These are phyloP conservation scores for Alternaria sp. DNA, from an alignment of 2,329 filamentous ascomycete genomes.

Conservation along the genomic window DNA sequence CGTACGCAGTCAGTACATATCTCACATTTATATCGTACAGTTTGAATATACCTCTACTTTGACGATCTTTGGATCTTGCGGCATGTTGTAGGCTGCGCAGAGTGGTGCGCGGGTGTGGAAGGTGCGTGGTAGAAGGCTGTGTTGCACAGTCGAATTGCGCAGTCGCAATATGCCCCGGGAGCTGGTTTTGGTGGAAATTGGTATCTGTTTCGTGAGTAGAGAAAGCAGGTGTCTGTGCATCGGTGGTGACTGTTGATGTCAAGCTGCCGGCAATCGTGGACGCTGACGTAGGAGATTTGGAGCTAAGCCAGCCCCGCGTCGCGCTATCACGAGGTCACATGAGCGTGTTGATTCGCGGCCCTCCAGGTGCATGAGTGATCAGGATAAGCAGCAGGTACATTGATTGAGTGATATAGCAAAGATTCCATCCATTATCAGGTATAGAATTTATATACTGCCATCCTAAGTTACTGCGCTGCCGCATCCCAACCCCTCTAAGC, in stretches of 20 bases:
- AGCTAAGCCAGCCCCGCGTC: constrained; percentile 15
- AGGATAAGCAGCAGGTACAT: too few relatives aligned
- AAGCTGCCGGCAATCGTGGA: background rate
- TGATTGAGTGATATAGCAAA: background rate
- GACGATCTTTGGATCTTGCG: constrained; percentile 37
- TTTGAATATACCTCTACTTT: constrained; percentile 43
- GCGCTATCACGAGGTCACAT: constrained; percentile 17
- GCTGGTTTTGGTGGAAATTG: background rate
- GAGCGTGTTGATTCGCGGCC: background rate
- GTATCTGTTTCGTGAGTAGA: background rate
- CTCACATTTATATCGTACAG: background rate
- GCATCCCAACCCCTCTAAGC: background rate
- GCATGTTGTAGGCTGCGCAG: constrained; percentile 42
- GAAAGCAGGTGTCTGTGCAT: background rate
- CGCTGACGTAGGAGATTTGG: constrained; percentile 17
- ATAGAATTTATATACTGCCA: background rate
- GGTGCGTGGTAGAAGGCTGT: background rate
- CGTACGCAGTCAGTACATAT: background rate
- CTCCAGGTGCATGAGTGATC: too few relatives aligned
- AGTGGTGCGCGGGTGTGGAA: constrained; percentile 20
- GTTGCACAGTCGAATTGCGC: background rate
- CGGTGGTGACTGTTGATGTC: background rate
- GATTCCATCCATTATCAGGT: background rate
- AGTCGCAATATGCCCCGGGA: background rate
- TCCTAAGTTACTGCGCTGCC: background rate